Evolutionary conservation across 139 green algal species (phyloP), one percentile per base, ranked within the genome.

Genomic region (Deuterostichococcus epilithicus): DNA sequence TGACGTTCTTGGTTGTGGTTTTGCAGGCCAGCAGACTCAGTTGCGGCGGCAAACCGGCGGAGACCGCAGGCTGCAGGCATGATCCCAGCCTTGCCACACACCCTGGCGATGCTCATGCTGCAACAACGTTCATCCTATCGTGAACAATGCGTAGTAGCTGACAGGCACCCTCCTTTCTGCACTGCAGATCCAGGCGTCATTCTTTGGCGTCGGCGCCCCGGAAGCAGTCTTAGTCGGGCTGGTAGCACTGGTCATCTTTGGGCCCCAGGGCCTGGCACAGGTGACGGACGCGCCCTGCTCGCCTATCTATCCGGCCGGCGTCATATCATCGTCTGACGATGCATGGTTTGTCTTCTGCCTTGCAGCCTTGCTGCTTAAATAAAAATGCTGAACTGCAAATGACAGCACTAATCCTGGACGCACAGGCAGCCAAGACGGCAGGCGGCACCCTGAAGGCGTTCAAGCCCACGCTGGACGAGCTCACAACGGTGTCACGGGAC

Each of bases 201-300:
- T 99, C 69, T 88, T 99, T 15, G 96, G 96, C 2, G 96, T 99
- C 33, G 96, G 96, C 2, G 95, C 96, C 0, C 96, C 96, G 1
- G 96, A 99, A 72, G 96, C 95, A 22, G 52, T 99, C 2, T 88
- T 99, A 1, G 95, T 99, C 0, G 96, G 88, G 2, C 91, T 98
- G 1, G 96, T 99, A n/a, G 95, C 96, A 3, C 81, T 99, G 25
- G 81, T 99, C 22, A 93, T 99, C 10, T 99, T 99, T 84, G 96
- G 96, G 1, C 96, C 96, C 33, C 98, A 98, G 80, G 96, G 96
- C 15, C 85, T 99, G 22, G 96, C 96, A 22, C 90, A 97, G 66
- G 91, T 93, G 59, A 77, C 60, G 38, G 42, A 13, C 8, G 52
- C 52, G 28, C 10, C 52, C 26, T 5, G 3, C 18, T 63, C 28